Evolutionary conservation across 352 stramenopile genomes (phyloP).

Genomic region (Bremia lactucae): DNA sequence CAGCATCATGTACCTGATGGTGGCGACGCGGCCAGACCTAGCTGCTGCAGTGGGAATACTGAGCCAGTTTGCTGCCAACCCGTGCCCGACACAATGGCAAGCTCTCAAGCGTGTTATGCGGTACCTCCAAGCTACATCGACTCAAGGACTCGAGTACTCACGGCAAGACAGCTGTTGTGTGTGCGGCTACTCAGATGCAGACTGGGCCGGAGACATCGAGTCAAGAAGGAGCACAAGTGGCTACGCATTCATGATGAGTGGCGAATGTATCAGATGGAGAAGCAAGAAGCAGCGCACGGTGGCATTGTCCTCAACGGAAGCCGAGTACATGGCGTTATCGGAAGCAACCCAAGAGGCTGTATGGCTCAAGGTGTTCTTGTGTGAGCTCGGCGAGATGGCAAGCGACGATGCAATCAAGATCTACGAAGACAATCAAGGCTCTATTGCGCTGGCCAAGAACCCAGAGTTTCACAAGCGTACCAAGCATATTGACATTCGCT

Average conservation of each 20-base stretch:
- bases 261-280: background rate
- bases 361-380: background rate
- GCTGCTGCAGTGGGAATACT: background rate
- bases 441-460: too few relatives aligned
- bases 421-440: too few relatives aligned
- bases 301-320: background rate
- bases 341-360: background rate
- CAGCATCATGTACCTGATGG: background rate
- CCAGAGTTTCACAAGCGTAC: too few relatives aligned
- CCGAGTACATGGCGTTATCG: background rate
- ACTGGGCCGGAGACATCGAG: background rate
- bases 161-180: background rate
- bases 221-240: background rate
- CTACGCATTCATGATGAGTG: background rate
- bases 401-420: background rate
- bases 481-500: too few relatives aligned
- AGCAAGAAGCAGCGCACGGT: background rate
- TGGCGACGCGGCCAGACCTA: background rate
- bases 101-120: background rate
- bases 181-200: constrained; percentile 1
- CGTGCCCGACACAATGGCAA: background rate
- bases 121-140: background rate
- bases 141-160: too few relatives aligned
- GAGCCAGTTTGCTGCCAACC: background rate
- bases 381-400: background rate